Evolutionary conservation across 805 yeast genomes (phyloP), one percentile per base, ranked within the genome.

Genomic region (Grigorovia jiainica): DNA sequence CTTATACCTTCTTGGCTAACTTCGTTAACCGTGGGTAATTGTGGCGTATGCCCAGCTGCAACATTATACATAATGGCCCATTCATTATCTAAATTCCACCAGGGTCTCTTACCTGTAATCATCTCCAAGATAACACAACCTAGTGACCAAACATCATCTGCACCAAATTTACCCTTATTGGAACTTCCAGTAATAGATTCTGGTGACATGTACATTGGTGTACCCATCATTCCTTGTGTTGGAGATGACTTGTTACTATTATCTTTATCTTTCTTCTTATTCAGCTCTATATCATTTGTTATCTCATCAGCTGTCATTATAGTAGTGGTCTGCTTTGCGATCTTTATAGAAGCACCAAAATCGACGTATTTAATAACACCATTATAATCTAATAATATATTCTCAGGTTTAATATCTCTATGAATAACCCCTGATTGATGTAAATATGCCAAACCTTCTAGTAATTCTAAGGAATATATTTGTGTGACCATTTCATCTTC

Each of bases 181-280:
- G 74, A 71, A 20, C 75, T 63, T 2, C 97, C 97, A 1, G 94
- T 84, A 45, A 92, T 87, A 0, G 86, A 84, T 54, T 92, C 98
- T 0, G 98, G 98, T 0, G 97, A 86, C 97, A 92, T 90, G 64
- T 92, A 92, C 97, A 90, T 92, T 11, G 97, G 97, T 0, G 98
- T 92, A 36, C 98, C 98, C 1, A 95, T 58, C 71, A 67, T 58
- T 47, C 65, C 57, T 47, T 67, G 51, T 21, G 3, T 24, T 15
- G 25, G 6, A 18, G 40, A 23, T 27, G 36, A 4, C 13, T 18
- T 33, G 5, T 20, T 32, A 7, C 33, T 15, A 11, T 27, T 25
- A 18, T 33, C 30, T 59, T 45, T 65, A 57, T 46, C 65, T 47
- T 16, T 51, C 34, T 7, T 20, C 19, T 8, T 17, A 18, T 10